Conservation (phyloP, 1,139 yeast genomes). For the Sugiyamaella sp. region DNA sequence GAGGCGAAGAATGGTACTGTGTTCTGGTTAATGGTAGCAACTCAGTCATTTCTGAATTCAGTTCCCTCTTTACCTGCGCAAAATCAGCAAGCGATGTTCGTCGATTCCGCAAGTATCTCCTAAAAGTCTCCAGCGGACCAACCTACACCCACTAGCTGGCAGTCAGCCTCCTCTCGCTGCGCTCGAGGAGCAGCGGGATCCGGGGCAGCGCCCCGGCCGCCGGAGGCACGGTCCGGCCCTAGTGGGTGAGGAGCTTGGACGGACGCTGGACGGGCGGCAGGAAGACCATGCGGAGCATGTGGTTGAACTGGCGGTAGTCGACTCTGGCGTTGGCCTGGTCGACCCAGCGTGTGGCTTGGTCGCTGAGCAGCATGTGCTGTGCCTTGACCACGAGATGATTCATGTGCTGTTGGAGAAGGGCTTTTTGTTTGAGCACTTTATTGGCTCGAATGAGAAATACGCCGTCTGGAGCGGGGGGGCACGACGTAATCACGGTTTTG, state of each 20-base stretch:
- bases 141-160: too few relatives aligned
- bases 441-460: conserved; percentile 48
- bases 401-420: conserved; percentile 38
- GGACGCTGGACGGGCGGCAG: conserved; percentile 16
- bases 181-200: too few relatives aligned
- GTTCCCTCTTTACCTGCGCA: too few relatives aligned
- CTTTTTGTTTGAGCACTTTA: conserved; percentile 45
- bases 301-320: conserved; percentile 34
- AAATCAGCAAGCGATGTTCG: too few relatives aligned
- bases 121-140: too few relatives aligned
- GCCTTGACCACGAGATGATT: conserved; percentile 42
- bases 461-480: conserved; percentile 45
- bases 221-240: too few relatives aligned
- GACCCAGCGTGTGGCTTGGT: conserved; percentile 38
- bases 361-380: conserved; percentile 39
- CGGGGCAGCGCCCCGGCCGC: too few relatives aligned
- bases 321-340: conserved; percentile 38
- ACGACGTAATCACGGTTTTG: conserved; percentile 16
- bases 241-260: not conserved
- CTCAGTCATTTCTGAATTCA: too few relatives aligned
- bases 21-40: too few relatives aligned
- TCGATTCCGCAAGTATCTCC: too few relatives aligned
- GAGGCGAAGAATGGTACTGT: too few relatives aligned
- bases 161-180: too few relatives aligned
- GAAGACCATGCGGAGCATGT: conserved; percentile 10